Base-by-base conservation (phyloP, 2,329 filamentous ascomycete species). In the Arachnopeziza araneosa region DNA sequence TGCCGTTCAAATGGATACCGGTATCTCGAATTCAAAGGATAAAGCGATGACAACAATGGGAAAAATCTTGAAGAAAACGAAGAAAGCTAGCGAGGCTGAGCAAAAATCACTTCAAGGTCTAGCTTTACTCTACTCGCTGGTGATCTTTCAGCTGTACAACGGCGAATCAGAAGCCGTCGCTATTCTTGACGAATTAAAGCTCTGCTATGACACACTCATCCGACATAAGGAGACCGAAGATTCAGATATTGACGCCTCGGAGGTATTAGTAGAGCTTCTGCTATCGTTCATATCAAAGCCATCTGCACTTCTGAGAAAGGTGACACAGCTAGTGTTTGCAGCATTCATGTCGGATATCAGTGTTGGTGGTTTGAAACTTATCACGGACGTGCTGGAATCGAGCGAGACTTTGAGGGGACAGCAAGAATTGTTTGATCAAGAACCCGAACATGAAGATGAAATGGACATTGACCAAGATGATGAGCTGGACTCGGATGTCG, bases 211-310 rank as follows among this genome's bases (percentile, higher is more conserved):
- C 51, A 86, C 85, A 69, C 79, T 89, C 59, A 70, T 79, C 58
- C 72, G 74, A 24, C 73, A 75, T 55, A 81, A 85, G 65, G 77
- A 80, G 55, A 75, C 76, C 0, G 79, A 84, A 64, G 75, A 83
- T 71, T 72, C 76, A 49, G 78, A 84, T 67, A 74, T 77, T 1
- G 83, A 82, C 7, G 79, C 79, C 12, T 89, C 91, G 0, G 86
- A 90, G 69, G 81, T 91, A 24, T 76, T 97, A 9, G 86, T 97
- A 1, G 95, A 98, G 70, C 89, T 98, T 56, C 75, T 99, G 8
- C 79, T 98, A n/a, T 90, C 91, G 56, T 91, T 98, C 76, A 84
- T 96, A 1, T 90, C 92, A 0, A 91, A 91, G 63, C 90, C 88
- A 2, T 96, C 93, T 1, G 85, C 87, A 10, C 79, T 98, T 56